Percentiles rank a stretch among this genome's conserved stretches.
phyloP scores from a whole-genome alignment of 192 early-diverging fungal genomes.

The Paraglomus brasilianum region DNA sequence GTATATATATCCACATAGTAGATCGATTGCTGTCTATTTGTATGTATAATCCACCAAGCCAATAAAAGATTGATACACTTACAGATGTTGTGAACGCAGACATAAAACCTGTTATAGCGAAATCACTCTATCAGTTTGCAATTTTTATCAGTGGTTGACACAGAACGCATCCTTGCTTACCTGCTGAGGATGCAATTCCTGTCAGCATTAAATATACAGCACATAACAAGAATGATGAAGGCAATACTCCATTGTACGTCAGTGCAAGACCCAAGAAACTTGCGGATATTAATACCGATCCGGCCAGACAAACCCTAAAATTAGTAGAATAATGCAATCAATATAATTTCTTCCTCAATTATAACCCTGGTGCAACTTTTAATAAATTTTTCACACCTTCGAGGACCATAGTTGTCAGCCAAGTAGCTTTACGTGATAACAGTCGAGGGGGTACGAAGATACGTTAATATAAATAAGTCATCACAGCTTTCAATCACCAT shows the following conservation, averaged over 20 bases:
- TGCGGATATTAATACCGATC: background rate
- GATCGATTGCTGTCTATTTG: no score
- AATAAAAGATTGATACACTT: no score
- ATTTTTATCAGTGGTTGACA: no score
- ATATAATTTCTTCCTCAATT: no score
- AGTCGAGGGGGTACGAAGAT: no score
- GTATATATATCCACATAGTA: no score
- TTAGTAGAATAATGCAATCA: no score
- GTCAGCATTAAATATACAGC: background rate
- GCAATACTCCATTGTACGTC: background rate
- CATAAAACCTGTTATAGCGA: background rate
- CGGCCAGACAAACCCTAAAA: background rate
- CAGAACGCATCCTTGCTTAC: no score
- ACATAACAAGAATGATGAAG: background rate
- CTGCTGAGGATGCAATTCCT: background rate
- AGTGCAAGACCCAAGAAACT: constrained; percentile 9
- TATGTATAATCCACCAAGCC: no score
- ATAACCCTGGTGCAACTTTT: background rate
- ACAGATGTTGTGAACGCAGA: background rate
- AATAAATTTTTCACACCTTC: background rate
- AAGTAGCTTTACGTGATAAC: no score
- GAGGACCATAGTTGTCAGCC: constrained; percentile 45
- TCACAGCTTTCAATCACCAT: no score
- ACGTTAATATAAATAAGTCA: no score
- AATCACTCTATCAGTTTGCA: background rate